These are phyloP conservation scores for Wallacemonas sp. DNA, from an alignment of 208 protist species.

Conservation along the genomic window DNA sequence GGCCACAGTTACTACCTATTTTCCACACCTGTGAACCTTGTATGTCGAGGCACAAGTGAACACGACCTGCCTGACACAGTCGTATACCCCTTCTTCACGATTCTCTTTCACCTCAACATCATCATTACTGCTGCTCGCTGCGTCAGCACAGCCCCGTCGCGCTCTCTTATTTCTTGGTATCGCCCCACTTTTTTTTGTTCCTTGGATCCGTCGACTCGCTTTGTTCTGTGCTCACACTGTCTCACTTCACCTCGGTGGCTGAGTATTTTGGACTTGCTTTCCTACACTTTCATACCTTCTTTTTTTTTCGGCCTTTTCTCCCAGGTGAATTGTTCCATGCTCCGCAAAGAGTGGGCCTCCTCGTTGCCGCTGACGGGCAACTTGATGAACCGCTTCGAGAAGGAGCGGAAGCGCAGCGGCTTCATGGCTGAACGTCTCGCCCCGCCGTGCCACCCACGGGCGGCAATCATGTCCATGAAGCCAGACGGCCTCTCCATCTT, in stretches of 20 bases:
- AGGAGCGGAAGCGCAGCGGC: constrained; percentile 20
- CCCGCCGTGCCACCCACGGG: constrained; percentile 21
- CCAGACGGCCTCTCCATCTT: constrained; percentile 27
- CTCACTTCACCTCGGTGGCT: not conserved
- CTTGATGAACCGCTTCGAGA: constrained; percentile 27
- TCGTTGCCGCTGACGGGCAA: constrained; percentile 13
- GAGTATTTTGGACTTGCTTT: too few species aligned
- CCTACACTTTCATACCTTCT: not conserved
- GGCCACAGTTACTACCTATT: too few species aligned
- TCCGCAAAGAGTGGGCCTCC: not conserved
- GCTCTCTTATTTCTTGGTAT: not conserved
- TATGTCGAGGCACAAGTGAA: too few species aligned
- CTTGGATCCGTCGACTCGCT: not conserved
- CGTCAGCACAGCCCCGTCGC: too few species aligned
- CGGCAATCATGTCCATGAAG: constrained; percentile 28
- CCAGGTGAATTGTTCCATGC: not conserved
- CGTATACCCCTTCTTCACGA: too few species aligned
- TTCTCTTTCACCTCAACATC: too few species aligned
- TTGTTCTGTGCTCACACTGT: not conserved
- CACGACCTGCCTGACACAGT: too few species aligned
- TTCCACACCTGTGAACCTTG: too few species aligned
- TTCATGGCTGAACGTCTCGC: constrained; percentile 32
- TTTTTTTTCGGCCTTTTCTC: constrained; percentile 3
- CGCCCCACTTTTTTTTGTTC: not conserved
- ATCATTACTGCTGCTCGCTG: too few species aligned